Base-by-base conservation (phyloP, 1,139 yeast species). In the Sugiyamaella sp. region DNA sequence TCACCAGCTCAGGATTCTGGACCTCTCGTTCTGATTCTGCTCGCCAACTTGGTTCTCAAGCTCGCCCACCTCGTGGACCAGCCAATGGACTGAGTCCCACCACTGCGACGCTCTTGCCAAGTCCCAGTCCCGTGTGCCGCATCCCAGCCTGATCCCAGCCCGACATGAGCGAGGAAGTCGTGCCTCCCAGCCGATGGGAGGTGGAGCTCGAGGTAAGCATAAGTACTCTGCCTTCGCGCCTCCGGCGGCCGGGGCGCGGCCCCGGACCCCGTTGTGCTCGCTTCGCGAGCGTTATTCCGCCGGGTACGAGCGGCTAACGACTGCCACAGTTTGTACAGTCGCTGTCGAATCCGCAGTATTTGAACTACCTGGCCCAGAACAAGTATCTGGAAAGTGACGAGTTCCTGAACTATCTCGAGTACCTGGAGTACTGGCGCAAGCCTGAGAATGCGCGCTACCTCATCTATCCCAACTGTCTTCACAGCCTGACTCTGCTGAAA, bases 161-260 rank as follows among this genome's bases (percentile, higher is more conserved):
- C 3, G 46, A 12, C 27, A 50, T 35, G 50, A 52, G 49, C 20
- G 57, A 53, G 16, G 62, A 56, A 46, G 46, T 53, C 40, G 71
- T 70, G 37, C 75, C 85, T 24, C 93, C 95, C 12, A 80, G 86
- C 9, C 70, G 95, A 60, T 87, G 91, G 88, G 95, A 87, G 63
- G 81, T 86, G 32, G 95, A 86, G 64, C 76, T 86, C 32, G 95
- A 86, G 66, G 79, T 74, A 62, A 51, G 75, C 64, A 19, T 19
- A 12, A 6, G 14, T 29, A 4, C 14, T 12, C 35, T 10, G 8
- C 14, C 14, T 10, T 10, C 29, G 29, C 29, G 29, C 29, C 29
- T 25, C 29, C 29, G 29, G 29, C 29, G 29, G 29, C 29, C 10
- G 29, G 29, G 29, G 29, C 29, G 5, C 29, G 9, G 29, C 29